Base-by-base conservation (phyloP, 2,329 filamentous ascomycete genomes). In the Pezicula carpinea region DNA sequence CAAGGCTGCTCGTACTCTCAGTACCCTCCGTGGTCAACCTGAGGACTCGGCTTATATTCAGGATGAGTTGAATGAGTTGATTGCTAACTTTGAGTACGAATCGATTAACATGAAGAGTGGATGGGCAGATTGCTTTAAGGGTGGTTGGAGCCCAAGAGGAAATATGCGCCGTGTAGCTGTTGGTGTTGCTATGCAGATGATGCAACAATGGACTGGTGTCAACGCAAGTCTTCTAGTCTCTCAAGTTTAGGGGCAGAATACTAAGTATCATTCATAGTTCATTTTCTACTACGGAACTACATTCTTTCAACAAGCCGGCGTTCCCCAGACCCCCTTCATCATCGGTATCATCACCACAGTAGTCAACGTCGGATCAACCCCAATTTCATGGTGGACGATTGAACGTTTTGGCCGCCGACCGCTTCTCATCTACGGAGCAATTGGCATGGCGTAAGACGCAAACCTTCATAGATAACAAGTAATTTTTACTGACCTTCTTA, bases 211-310 rank as follows among this genome's bases (percentile, higher is more conserved):
- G 22, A 51, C 75, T 72, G 48, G 44, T 46, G 44, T 5, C 8
- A 26, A 71, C 21, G 14, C 4, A 52, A 53, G 3, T 8, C 21
- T 36, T n/a, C 3, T 31, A 19, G 36, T 15, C 18, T 18, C 19
- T 22, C 47, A 13, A 33, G 19, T 40, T 76, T 38, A 78, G 80
- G 82, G 85, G 52, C 64, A 89, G 88, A n/a, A n/a, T n/a, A n/a
- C n/a, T n/a, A n/a, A n/a, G n/a, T n/a, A n/a, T n/a, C n/a, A 89
- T 74, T 85, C 95, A 70, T 90, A 95, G 78, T 90, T 91, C 69
- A 87, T 92, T 74, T 91, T 89, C 74, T 86, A 87, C 72, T 87
- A 83, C 73, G 87, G 85, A 32, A 89, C 87, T 35, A 80, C 85
- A 49, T 93, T 95, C 81, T 86, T 95, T 70, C 70, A 85, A 68